Conservation (phyloP, 495 filamentous ascomycete genomes). For the Penicillium nucicola region DNA sequence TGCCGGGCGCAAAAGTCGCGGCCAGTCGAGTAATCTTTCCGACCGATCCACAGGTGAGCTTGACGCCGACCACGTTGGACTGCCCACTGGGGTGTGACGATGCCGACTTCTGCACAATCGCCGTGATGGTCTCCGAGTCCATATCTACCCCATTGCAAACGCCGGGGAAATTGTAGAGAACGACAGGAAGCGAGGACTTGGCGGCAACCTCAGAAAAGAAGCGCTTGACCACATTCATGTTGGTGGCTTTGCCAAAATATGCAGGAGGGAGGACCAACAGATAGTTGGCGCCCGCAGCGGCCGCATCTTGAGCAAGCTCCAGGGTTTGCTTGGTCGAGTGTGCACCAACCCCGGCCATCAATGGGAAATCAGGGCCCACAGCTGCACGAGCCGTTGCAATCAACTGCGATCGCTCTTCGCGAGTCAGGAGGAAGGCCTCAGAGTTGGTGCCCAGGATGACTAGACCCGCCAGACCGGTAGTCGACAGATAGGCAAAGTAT, state of each 20-base stretch:
- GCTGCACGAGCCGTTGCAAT: slow-evolving; percentile 50
- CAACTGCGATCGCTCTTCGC: slow-evolving; percentile 53
- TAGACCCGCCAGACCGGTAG: slow-evolving; percentile 53
- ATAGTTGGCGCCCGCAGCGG: slow-evolving; percentile 55
- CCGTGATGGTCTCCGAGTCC: slow-evolving; percentile 56
- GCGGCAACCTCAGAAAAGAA: slow-evolving; percentile 58
- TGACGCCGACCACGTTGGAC: slow-evolving; percentile 60
- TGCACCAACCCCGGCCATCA: slow-evolving; percentile 62
- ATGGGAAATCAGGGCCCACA: slow-evolving; percentile 46
- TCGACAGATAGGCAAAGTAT: slow-evolving; percentile 56
- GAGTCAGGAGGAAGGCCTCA: slow-evolving; percentile 61
- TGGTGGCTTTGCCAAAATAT: slow-evolving; percentile 61
- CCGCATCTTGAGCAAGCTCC: slow-evolving; percentile 55
- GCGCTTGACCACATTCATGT: slow-evolving; percentile 49
- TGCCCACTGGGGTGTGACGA: slow-evolving; percentile 41
- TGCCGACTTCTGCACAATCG: slow-evolving; percentile 43
- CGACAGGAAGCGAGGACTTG: slow-evolving; percentile 50
- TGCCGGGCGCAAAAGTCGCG: slow-evolving; percentile 48
- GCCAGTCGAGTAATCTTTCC: slow-evolving; percentile 61
- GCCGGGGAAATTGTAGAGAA: slow-evolving; percentile 69
- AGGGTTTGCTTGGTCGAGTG: slow-evolving; percentile 62
- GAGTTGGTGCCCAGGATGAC: slow-evolving; percentile 63
- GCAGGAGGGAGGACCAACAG: slow-evolving; percentile 58
- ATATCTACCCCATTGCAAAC: slow-evolving; percentile 70
- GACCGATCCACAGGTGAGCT: slow-evolving; percentile 67